A percentile compares a stretch with the other conserved stretches of the same genome.
These are phyloP conservation scores for Pyrenophora tritici-repentis DNA, from an alignment of 2,329 filamentous ascomycete species.

Conservation along the genomic window DNA sequence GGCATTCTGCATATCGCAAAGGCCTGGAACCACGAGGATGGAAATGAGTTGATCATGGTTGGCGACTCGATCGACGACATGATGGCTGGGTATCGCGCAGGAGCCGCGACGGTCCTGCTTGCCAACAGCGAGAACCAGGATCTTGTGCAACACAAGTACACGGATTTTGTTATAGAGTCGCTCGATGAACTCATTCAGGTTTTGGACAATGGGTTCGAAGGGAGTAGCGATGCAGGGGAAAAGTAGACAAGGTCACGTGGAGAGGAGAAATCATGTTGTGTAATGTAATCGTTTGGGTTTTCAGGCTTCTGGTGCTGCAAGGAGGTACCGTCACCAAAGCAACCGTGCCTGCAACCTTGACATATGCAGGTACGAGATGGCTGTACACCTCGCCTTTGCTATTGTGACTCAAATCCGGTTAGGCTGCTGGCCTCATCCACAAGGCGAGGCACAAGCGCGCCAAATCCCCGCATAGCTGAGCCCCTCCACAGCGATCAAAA, in stretches of 20 bases:
- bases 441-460: slow-evolving; percentile 11
- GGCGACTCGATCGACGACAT: slow-evolving; percentile 85
- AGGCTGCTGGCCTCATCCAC: neutral
- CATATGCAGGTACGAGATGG: neutral
- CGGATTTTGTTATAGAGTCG: slow-evolving; percentile 70
- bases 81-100: slow-evolving; percentile 80
- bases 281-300: neutral
- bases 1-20: slow-evolving; percentile 85
- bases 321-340: slow-evolving; percentile 8
- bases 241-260: neutral
- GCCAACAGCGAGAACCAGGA: slow-evolving; percentile 79
- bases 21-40: slow-evolving; percentile 64
- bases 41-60: slow-evolving; percentile 57
- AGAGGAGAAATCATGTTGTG: neutral
- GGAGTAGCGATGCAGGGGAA: slow-evolving; percentile 36
- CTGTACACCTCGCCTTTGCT: neutral
- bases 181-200: slow-evolving; percentile 78
- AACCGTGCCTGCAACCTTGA: slow-evolving; percentile 2
- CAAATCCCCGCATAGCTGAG: neutral
- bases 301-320: neutral
- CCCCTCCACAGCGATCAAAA: neutral
- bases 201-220: slow-evolving; percentile 75
- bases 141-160: slow-evolving; percentile 72
- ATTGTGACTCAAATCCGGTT: neutral
- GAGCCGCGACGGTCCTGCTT: slow-evolving; percentile 87